Base-by-base conservation (phyloP, 352 stramenopile genomes). In the Globisporangium echinulatum region DNA sequence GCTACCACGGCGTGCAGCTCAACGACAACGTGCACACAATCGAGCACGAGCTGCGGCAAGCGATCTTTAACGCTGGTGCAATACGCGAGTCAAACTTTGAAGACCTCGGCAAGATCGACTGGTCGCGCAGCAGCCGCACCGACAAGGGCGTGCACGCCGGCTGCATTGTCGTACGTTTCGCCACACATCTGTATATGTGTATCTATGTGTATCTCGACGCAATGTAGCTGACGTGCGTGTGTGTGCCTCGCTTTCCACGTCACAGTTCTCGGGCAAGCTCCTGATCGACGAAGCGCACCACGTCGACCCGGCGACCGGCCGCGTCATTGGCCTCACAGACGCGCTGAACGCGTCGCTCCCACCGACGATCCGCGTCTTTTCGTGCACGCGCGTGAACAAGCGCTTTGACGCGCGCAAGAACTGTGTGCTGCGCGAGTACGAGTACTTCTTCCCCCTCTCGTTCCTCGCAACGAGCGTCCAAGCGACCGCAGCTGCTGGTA, bases 81-180 rank as follows among this genome's bases (percentile, higher is more conserved):
- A 95, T 97, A 66, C 81, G 80, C 44, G 84, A 94, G 63, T 94
- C 81, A 47, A 96, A 96, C 64, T 92, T 94, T 46, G 86, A 79
- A 48, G 79, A 96, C 63, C 54, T 96, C 62, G 68, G 61, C 62
- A 96, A 96, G 70, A 94, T 97, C 56, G 86, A 92, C 64, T 97
- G 89, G 89, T 79, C 88, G 11, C 70, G 88, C 36, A 96, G 85
- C 73, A 94, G 83, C 46, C 84, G 90, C 25, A 97, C 90, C 25
- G 90, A 97, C 71, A 97, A 97, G 59, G 89, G 90, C 37, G 90
- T 97, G 46, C 90, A 97, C 61, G 90, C 90, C 5, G 71, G 84
- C 33, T 90, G 81, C 71, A 96, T 96, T 59, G 88, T 97, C 63
- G 84, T 94, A 59, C 66, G 79, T 86, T 19, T 49, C 58, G 46